Evolutionary conservation across 2,329 filamentous ascomycete species (phyloP).

Genomic region (Monosporascus sp.): DNA sequence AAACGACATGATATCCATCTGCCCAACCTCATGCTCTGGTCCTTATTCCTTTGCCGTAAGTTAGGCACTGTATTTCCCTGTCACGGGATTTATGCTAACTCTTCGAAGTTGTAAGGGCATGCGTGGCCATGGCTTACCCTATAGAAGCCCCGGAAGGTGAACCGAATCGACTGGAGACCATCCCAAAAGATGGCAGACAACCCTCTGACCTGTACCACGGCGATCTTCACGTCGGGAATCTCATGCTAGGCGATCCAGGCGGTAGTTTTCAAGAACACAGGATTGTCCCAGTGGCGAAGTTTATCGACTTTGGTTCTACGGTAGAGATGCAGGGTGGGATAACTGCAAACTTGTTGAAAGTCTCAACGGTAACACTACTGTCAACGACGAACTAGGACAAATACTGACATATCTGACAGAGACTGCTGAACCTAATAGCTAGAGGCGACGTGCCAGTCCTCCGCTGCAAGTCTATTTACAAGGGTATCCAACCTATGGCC

Average conservation of each 20-base stretch:
- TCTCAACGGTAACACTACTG: background rate
- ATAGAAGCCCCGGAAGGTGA: background rate
- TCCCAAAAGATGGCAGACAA: background rate
- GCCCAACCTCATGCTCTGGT: background rate
- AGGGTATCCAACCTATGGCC: background rate
- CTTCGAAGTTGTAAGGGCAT: background rate
- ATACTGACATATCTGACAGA: background rate
- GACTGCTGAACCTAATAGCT: background rate
- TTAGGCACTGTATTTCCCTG: background rate
- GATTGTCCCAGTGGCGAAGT: background rate
- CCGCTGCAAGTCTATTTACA: background rate
- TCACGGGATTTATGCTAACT: background rate
- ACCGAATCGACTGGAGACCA: background rate
- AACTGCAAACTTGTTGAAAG: background rate
- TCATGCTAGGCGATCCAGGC: background rate
- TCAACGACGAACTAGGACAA: background rate
- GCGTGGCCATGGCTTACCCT: background rate
- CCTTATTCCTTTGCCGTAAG: background rate
- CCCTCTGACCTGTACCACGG: background rate
- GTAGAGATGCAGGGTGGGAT: background rate
- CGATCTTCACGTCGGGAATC: background rate
- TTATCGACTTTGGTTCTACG: background rate
- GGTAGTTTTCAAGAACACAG: background rate
- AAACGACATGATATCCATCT: background rate
- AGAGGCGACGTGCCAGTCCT: background rate